Evolutionary conservation across 2,329 filamentous ascomycete genomes (phyloP), one percentile per base, ranked within the genome.

Genomic region (Botrytis paeoniae): DNA sequence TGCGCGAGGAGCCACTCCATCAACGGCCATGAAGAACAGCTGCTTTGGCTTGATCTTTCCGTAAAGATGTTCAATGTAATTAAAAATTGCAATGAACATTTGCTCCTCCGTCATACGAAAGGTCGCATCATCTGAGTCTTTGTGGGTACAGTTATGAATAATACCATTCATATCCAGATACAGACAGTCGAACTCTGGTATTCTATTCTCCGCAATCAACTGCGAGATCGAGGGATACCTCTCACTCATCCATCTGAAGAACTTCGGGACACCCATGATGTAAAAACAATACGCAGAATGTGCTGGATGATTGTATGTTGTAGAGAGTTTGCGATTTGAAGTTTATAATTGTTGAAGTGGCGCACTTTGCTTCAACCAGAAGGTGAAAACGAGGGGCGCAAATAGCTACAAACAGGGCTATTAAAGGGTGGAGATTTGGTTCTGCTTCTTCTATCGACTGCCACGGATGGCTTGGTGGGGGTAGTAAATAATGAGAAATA

Each of bases 31-130:
- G 86, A 98, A 99, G 85, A 99, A 99, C 51, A 99, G 89, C 86
- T 98, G 92, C 84, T 97, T 95, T 20, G 96, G 96, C 83, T 98
- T 98, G 81, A 99, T 99, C 84, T 98, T 99, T 79, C 95, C 95
- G 83, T 97, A 99, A 70, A 99, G 84, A 85, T 99, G 96, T 83
- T 99, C 96, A 77, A 99, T 99, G 83, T 99, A 99, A 84, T 98
- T 98, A 89, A 99, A 99, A 80, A 99, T 99, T 73, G 94, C 93
- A 78, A 99, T 98, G 81, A 99, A 99, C 96, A 99, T 99, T 83
- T 98, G 93, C 82, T 99, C 95, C 82, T 99, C 97, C 73, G 92
- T 95, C 84, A 98, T 91, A 72, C 96, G 94, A 80, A 97, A 97
- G 1, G 93, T 94, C 6, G 94, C 90, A 81, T 95, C 95, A 81